A percentile compares a stretch with the other conserved stretches of the same genome.
phyloP scores from a whole-genome alignment of 2,329 filamentous ascomycete species.

The Epichloe bromicola region DNA sequence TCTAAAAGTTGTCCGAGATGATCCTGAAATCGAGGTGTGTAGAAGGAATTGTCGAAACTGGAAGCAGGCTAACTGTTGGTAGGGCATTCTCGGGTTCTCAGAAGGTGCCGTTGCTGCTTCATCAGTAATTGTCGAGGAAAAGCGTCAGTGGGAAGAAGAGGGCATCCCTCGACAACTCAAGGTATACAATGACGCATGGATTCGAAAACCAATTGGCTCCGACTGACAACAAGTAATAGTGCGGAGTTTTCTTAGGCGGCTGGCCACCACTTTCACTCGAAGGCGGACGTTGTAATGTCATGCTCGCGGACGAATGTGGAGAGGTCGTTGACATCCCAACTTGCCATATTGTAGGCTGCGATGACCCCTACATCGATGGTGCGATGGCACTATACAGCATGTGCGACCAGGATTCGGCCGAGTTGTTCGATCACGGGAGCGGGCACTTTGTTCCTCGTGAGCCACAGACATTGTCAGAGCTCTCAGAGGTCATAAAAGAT shows the following conservation, averaged over 20 bases:
- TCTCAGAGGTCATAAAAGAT: conserved; percentile 14
- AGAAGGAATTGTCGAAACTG: too few species aligned
- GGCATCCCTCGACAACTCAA: conserved; percentile 23
- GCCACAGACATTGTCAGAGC: conserved; percentile 31
- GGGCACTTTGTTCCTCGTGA: conserved; percentile 49
- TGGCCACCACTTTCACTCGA: conserved; percentile 38
- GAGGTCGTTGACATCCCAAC: conserved; percentile 38
- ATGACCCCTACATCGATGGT: conserved; percentile 48
- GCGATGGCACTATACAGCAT: conserved; percentile 49
- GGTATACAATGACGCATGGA: conserved; percentile 11
- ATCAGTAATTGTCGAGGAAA: conserved; percentile 38
- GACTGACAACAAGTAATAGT: conserved; percentile 17
- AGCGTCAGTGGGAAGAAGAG: conserved; percentile 20
- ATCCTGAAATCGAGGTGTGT: conserved; percentile 19
- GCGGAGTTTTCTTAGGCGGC: conserved; percentile 37
- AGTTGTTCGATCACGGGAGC: conserved; percentile 52
- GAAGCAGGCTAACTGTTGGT: not conserved
- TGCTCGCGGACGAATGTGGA: conserved; percentile 36
- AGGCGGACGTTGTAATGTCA: conserved; percentile 23
- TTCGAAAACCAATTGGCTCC: not conserved
- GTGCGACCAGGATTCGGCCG: conserved; percentile 44
- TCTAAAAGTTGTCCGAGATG: conserved; percentile 24
- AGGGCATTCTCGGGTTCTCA: conserved; percentile 46
- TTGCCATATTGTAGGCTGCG: conserved; percentile 38
- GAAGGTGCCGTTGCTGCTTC: conserved; percentile 45